A percentile compares a stretch with the other conserved stretches of the same genome.
Evolutionary conservation across 768 basidiomycete genomes (phyloP).

Genomic region (Boletus speciosus): DNA sequence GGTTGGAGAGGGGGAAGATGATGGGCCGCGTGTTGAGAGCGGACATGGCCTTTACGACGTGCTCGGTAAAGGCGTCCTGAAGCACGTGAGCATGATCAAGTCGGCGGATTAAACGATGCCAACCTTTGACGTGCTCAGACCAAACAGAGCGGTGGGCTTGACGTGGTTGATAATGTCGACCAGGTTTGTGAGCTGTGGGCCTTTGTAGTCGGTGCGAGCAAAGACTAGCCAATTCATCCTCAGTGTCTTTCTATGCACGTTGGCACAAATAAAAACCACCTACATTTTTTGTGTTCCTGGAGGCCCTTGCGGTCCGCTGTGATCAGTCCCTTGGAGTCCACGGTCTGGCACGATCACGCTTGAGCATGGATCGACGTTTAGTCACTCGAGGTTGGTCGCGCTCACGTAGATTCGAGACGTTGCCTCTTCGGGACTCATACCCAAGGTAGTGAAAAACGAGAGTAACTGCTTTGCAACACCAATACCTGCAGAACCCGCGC

Average conservation of each 20-base stretch:
- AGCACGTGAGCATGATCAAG: background rate
- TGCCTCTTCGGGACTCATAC: slow-evolving; percentile 64
- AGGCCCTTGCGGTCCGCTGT: slow-evolving; percentile 64
- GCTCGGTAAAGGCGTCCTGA: slow-evolving; percentile 57
- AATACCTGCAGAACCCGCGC: slow-evolving; percentile 51
- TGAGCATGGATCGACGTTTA: slow-evolving; percentile 9
- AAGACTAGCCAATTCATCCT: slow-evolving; percentile 44
- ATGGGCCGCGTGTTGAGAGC: slow-evolving; percentile 66
- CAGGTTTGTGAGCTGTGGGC: slow-evolving; percentile 57
- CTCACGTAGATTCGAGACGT: slow-evolving; percentile 62
- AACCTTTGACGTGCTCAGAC: slow-evolving; percentile 57
- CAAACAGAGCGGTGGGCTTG: slow-evolving; percentile 74
- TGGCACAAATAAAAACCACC: slow-evolving; percentile 2
- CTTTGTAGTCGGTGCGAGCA: slow-evolving; percentile 65
- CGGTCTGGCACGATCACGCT: slow-evolving; percentile 42
- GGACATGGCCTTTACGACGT: slow-evolving; percentile 62
- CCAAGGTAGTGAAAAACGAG: slow-evolving; percentile 49
- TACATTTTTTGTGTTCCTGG: slow-evolving; percentile 73
- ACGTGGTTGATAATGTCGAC: slow-evolving; percentile 67
- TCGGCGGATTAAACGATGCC: background rate
- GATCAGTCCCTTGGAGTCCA: slow-evolving; percentile 76
- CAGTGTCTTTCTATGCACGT: background rate
- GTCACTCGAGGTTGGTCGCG: slow-evolving; percentile 6
- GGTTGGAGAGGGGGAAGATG: slow-evolving; percentile 81
- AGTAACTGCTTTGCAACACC: slow-evolving; percentile 51